A percentile compares a stretch with the other conserved stretches of the same genome.
Evolutionary conservation across 2,329 filamentous ascomycete species (phyloP).

Genomic region (Dothiorella sarmentorum): DNA sequence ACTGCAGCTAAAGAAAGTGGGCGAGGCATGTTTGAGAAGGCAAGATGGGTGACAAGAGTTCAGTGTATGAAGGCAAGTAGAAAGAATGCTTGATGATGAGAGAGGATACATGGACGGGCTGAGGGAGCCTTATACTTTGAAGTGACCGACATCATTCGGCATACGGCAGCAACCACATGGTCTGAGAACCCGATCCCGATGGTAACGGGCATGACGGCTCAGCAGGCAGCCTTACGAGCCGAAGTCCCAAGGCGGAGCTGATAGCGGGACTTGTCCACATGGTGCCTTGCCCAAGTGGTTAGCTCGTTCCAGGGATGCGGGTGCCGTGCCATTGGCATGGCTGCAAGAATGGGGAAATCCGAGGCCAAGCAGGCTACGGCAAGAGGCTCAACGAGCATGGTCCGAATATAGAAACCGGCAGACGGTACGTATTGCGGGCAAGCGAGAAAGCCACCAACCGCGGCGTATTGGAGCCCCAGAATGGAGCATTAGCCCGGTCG

Average conservation of each 20-base stretch:
- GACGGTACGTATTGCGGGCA: background rate
- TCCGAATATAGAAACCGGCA: background rate
- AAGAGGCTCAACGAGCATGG: conserved; percentile 1
- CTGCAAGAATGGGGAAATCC: background rate
- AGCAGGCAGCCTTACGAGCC: background rate
- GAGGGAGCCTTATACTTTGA: background rate
- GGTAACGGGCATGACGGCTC: background rate
- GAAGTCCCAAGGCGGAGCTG: background rate
- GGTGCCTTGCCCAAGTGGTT: background rate
- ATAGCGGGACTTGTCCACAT: background rate
- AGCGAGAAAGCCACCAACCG: background rate
- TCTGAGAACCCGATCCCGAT: background rate
- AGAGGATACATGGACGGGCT: background rate
- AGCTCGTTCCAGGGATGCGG: background rate
- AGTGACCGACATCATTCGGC: no score
- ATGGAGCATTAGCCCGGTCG: background rate
- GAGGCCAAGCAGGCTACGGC: background rate
- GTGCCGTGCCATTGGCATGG: background rate
- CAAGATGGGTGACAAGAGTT: background rate
- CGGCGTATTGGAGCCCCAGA: background rate
- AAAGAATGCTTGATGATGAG: background rate
- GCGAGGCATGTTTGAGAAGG: background rate
- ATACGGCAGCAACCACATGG: background rate
- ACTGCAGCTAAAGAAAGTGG: conserved; percentile 14
- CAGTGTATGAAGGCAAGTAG: background rate